These are phyloP conservation scores for Barnettozyma sp. DNA, from an alignment of 805 yeast species.

Conservation along the genomic window DNA sequence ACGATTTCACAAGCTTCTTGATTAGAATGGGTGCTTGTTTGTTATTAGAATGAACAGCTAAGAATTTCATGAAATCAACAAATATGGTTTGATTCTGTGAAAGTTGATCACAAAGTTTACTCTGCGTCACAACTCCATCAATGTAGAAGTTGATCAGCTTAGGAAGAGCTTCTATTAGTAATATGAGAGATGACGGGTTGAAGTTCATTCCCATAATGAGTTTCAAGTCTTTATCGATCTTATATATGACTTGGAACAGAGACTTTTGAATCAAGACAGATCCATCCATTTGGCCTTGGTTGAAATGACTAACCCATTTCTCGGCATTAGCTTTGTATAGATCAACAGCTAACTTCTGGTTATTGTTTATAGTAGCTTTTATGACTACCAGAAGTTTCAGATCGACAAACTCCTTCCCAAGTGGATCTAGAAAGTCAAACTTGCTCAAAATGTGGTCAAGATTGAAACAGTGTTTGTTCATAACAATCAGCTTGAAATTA, in stretches of 20 bases:
- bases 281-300: neutral
- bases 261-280: constrained; percentile 8
- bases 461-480: constrained; percentile 7
- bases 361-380: constrained; percentile 5
- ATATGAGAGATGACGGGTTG: constrained; percentile 1
- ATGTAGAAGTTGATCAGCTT: constrained; percentile 3
- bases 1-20: constrained; percentile 6
- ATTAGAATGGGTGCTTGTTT: neutral
- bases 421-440: constrained; percentile 7
- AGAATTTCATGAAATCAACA: constrained; percentile 1
- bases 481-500: constrained; percentile 6
- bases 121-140: neutral
- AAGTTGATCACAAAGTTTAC: neutral
- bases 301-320: constrained; percentile 3
- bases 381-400: constrained; percentile 7
- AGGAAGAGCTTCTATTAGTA: constrained; percentile 5
- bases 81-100: constrained; percentile 4
- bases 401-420: constrained; percentile 2
- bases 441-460: constrained; percentile 7
- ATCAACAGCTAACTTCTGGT: constrained; percentile 1
- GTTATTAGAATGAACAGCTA: neutral
- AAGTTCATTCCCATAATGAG: neutral
- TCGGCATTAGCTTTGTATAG: constrained; percentile 5
- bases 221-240: constrained; percentile 6
- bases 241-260: constrained; percentile 8